phyloP scores from a whole-genome alignment of 208 protist genomes.

The Crithidia mellificae region DNA sequence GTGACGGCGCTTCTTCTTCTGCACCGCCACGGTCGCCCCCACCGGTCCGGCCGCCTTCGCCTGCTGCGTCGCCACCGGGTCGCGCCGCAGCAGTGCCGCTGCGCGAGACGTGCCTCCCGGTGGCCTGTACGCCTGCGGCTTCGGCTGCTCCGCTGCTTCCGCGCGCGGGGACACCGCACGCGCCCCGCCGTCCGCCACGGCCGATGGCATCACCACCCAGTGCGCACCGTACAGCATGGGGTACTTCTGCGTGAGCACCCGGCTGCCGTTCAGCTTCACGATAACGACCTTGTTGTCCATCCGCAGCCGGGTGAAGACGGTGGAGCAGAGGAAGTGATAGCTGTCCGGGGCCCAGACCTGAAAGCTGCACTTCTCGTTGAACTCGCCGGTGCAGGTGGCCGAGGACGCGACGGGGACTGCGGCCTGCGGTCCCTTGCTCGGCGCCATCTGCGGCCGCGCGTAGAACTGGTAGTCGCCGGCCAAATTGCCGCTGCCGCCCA shows the following conservation, averaged over 20 bases:
- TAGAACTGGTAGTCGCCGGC: slow-evolving; percentile 89
- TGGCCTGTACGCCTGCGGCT: slow-evolving; percentile 77
- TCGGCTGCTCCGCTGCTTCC: slow-evolving; percentile 42
- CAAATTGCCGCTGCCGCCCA: slow-evolving; percentile 88
- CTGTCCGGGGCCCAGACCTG: slow-evolving; percentile 82
- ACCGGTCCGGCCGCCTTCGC: slow-evolving; percentile 70
- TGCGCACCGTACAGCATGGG: slow-evolving; percentile 77
- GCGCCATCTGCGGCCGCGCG: slow-evolving; percentile 25
- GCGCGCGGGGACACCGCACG: slow-evolving; percentile 50
- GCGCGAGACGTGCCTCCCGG: slow-evolving; percentile 65
- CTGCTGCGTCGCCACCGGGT: slow-evolving; percentile 42
- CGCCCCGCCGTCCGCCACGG: slow-evolving; percentile 38
- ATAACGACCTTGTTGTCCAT: slow-evolving; percentile 87
- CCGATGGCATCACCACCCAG: slow-evolving; percentile 59
- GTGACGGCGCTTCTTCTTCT: slow-evolving; percentile 50
- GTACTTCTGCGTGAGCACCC: slow-evolving; percentile 74
- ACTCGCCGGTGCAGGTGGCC: slow-evolving; percentile 56
- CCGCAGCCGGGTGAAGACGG: slow-evolving; percentile 80
- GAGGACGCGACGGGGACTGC: slow-evolving; percentile 12
- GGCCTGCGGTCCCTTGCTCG: not conserved
- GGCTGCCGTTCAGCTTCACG: slow-evolving; percentile 72
- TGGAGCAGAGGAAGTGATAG: slow-evolving; percentile 80
- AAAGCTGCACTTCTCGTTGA: slow-evolving; percentile 89
- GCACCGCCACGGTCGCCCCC: slow-evolving; percentile 55
- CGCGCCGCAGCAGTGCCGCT: slow-evolving; percentile 59